phyloP scores from a whole-genome alignment of 2,329 filamentous ascomycete species.

The Clarireedia homoeocarpa region DNA sequence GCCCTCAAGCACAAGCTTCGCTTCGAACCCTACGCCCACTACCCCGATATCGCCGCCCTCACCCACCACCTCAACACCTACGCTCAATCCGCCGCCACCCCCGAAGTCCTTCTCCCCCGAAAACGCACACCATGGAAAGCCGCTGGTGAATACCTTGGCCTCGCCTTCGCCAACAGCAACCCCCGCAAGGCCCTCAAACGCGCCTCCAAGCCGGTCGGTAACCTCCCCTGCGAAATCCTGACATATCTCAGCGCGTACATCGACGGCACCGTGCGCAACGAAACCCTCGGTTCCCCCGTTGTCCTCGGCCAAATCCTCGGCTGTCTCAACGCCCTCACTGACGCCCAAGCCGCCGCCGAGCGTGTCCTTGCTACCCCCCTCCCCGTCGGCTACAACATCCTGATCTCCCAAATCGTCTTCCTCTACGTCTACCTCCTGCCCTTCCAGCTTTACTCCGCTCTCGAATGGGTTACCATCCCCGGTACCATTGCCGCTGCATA shows the following conservation, averaged over 20 bases:
- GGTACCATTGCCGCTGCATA: constrained; percentile 66
- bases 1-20: constrained; percentile 75
- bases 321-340: constrained; percentile 54
- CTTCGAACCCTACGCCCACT: constrained; percentile 73
- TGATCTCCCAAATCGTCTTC: constrained; percentile 81
- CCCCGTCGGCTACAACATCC: constrained; percentile 74
- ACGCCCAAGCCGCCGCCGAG: constrained; percentile 64
- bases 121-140: constrained; percentile 44
- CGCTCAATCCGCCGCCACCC: constrained; percentile 45
- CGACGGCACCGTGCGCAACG: constrained; percentile 25
- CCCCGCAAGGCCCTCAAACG: constrained; percentile 71
- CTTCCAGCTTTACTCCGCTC: constrained; percentile 62
- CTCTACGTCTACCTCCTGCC: constrained; percentile 74
- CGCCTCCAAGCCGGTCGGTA: constrained; percentile 64
- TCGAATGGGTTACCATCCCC: constrained; percentile 71
- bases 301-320: constrained; percentile 22
- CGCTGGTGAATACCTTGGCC: constrained; percentile 63
- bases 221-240: constrained; percentile 76
- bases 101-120: constrained; percentile 27
- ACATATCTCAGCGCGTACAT: constrained; percentile 51
- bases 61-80: constrained; percentile 70
- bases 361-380: constrained; percentile 76
- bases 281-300: constrained; percentile 28
- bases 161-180: constrained; percentile 71
- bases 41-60: constrained; percentile 63